Evolutionary conservation across 176 grass and related monocot species (phyloP), one percentile per base, ranked within the genome.

Genomic region (Aegilops bicornis): DNA sequence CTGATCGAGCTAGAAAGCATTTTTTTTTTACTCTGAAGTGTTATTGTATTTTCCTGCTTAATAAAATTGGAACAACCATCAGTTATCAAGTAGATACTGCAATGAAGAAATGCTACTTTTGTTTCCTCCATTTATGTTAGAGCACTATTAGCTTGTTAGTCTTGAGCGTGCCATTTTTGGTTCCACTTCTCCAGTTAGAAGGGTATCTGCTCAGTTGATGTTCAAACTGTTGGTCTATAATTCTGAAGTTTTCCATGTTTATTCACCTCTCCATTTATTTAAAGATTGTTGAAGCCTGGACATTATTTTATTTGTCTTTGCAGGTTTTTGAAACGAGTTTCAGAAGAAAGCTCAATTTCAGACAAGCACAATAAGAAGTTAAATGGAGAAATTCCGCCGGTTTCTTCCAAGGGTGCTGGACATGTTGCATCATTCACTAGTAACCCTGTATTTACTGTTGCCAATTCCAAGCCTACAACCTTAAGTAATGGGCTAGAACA

Each of bases 351-450:
- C 33, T 32, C 79, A 78, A 3, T 78, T 78, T 24, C 37, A 22
- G 27, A 33, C 23, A 82, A 73, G 78, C 37, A 29, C 40, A 64
- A 56, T 42, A 42, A 43, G 61, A 85, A 82, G 31, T 72, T 70
- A 43, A 90, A 58, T 83, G 64, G 73, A 79, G 80, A 90, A 66
- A 35, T 74, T 10, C 56, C 36, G 65, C 43, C 19, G 64, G 22
- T 87, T 54, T 79, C 63, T 77, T 82, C 80, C 32, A 73, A 83
- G 32, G 79, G 20, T 66, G 83, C 84, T 83, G 80, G 73, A 23
- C 64, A 79, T 87, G 74, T 73, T 79, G 15, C 35, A 74, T 83
- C 89, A n/a, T 86, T 86, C 64, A 83, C 89, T 3, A 73, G 64
- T 78, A 82, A 86, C 20, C 79, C 54, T 72, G 79, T 87, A 60